Evolutionary conservation across 2,329 filamentous ascomycete genomes (phyloP).

Genomic region (Fonsecaea pedrosoi): DNA sequence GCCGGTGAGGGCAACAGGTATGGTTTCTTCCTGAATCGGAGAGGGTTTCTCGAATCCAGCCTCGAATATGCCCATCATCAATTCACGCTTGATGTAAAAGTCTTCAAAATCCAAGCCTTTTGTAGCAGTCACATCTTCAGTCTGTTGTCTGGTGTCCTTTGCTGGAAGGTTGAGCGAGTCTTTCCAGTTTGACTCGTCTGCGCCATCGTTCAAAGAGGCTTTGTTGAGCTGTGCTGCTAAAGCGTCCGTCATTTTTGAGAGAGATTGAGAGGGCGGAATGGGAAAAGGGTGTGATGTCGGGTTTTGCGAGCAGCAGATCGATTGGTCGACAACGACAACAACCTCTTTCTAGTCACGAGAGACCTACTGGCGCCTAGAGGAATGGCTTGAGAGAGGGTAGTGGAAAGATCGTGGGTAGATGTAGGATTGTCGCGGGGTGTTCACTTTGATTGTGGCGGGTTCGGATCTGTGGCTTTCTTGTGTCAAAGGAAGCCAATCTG

Average conservation of each 20-base stretch:
- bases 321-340: conserved; percentile 2
- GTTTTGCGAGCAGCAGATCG: background rate
- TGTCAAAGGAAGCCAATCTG: background rate
- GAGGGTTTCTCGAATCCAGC: conserved; percentile 98
- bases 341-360: background rate
- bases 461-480: background rate
- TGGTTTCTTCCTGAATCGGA: conserved; percentile 98
- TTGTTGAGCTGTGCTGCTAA: conserved; percentile 55
- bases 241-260: conserved; percentile 33
- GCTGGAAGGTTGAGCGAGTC: conserved; percentile 54
- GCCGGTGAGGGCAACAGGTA: conserved; percentile 92
- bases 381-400: background rate
- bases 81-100: conserved; percentile 89
- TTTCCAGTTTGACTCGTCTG: conserved; percentile 52
- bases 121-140: conserved; percentile 89
- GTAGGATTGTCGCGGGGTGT: conserved; percentile 4
- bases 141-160: conserved; percentile 58
- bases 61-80: conserved; percentile 99
- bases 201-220: conserved; percentile 51
- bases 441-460: conserved; percentile 3
- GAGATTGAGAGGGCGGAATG: conserved; percentile 8
- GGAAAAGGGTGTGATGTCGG: background rate
- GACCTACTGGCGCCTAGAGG: background rate
- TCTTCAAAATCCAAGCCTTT: conserved; percentile 98
- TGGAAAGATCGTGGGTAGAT: background rate